These are phyloP conservation scores for Neurospora discreta DNA, from an alignment of 495 filamentous ascomycete species.

Conservation along the genomic window DNA sequence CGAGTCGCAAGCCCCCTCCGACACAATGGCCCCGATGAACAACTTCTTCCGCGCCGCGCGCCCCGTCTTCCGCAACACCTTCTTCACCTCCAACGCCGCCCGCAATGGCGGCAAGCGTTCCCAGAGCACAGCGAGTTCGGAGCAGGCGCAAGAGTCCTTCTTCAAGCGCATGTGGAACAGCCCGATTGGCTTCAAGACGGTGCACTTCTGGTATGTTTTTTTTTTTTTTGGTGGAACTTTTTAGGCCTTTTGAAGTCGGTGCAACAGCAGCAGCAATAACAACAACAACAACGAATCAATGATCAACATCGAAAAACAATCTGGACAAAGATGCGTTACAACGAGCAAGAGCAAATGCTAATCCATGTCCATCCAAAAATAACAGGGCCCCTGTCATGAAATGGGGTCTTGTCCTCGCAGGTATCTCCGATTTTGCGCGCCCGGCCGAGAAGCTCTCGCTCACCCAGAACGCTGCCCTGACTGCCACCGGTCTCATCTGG, in stretches of 20 bases:
- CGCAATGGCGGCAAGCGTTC: slow-evolving; percentile 48
- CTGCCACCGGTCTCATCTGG: slow-evolving; percentile 89
- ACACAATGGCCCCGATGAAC: slow-evolving; percentile 24
- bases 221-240: background rate
- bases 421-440: slow-evolving; percentile 81
- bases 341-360: background rate
- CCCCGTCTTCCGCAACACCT: slow-evolving; percentile 32
- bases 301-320: no score
- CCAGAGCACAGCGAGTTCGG: slow-evolving; percentile 47
- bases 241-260: no score
- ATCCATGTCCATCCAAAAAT: background rate
- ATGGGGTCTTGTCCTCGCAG: slow-evolving; percentile 88
- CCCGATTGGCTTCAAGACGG: slow-evolving; percentile 82
- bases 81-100: slow-evolving; percentile 41
- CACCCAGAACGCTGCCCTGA: slow-evolving; percentile 81
- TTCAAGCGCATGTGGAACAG: slow-evolving; percentile 75
- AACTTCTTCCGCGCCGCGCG: slow-evolving; percentile 41
- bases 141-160: slow-evolving; percentile 41
- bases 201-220: slow-evolving; percentile 75
- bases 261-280: no score
- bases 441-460: slow-evolving; percentile 88
- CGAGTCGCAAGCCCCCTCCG: slow-evolving; percentile 1
- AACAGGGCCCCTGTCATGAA: slow-evolving; percentile 92
- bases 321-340: background rate
- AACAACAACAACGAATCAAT: no score